Evolutionary conservation across 805 yeast genomes (phyloP).

Genomic region (Yarrowia phangngaensis): DNA sequence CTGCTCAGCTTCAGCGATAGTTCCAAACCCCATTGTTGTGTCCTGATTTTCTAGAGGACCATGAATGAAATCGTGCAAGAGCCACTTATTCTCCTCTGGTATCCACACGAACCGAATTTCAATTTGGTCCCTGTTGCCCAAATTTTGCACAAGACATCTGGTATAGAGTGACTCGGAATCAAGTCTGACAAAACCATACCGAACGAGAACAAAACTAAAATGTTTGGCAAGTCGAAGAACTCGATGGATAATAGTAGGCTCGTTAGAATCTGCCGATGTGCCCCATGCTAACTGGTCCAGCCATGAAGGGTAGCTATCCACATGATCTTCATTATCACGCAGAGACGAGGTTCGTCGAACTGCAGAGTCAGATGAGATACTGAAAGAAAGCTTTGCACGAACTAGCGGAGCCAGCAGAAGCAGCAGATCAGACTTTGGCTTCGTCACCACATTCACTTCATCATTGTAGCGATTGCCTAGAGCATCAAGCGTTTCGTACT

Average conservation of each 20-base stretch:
- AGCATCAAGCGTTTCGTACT: slow-evolving; percentile 21
- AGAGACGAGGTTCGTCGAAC: not conserved
- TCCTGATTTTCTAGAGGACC: slow-evolving; percentile 5
- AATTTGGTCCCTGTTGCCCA: slow-evolving; percentile 12
- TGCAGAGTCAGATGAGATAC: slow-evolving; percentile 2
- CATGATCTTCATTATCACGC: slow-evolving; percentile 4
- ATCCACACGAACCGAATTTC: slow-evolving; percentile 22
- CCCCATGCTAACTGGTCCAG: slow-evolving; percentile 23
- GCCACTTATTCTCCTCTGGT: slow-evolving; percentile 17
- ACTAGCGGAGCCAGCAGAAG: slow-evolving; percentile 16
- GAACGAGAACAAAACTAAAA: slow-evolving; percentile 12
- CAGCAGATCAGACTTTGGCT: slow-evolving; percentile 17
- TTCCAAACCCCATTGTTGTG: slow-evolving; percentile 4
- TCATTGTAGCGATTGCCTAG: slow-evolving; percentile 18
- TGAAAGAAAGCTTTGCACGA: slow-evolving; percentile 6
- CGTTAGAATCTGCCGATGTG: slow-evolving; percentile 1
- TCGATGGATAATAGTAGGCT: not conserved
- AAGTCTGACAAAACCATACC: slow-evolving; percentile 10
- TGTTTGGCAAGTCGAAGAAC: slow-evolving; percentile 2
- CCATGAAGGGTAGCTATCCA: slow-evolving; percentile 14
- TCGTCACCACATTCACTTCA: slow-evolving; percentile 20
- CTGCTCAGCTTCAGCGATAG: slow-evolving; percentile 11
- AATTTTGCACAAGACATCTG: slow-evolving; percentile 20
- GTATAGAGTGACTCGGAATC: slow-evolving; percentile 17
- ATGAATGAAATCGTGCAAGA: slow-evolving; percentile 7